phyloP scores from a whole-genome alignment of 768 basidiomycete genomes.

The Leccinum truebloodii region DNA sequence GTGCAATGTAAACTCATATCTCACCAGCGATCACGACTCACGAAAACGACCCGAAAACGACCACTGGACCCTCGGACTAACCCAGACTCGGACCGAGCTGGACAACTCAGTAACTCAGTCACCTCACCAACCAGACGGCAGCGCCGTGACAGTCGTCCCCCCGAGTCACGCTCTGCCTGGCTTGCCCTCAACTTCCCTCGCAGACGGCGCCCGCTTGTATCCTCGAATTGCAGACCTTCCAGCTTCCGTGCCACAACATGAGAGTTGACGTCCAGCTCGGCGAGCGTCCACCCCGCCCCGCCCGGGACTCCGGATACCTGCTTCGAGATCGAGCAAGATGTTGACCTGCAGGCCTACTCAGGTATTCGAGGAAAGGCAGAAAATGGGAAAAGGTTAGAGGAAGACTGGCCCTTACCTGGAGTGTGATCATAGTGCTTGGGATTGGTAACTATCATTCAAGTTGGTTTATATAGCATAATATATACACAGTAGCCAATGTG shows the following conservation, averaged over 20 bases:
- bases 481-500: background rate
- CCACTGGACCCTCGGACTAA: too few species aligned
- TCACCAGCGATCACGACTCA: background rate
- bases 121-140: too few species aligned
- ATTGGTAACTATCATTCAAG: background rate
- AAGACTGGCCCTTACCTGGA: background rate
- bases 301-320: background rate
- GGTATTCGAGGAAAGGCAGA: background rate
- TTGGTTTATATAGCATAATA: background rate
- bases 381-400: background rate
- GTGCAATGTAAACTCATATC: background rate
- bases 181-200: too few species aligned
- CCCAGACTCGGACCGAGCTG: too few species aligned
- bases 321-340: background rate
- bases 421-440: background rate
- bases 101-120: too few species aligned
- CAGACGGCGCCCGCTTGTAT: background rate
- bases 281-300: background rate
- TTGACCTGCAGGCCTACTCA: background rate
- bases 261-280: background rate
- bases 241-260: background rate
- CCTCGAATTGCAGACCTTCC: background rate
- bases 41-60: too few species aligned
- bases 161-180: background rate
- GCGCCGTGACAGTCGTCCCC: too few species aligned